A percentile compares a stretch with the other conserved stretches of the same genome.
phyloP scores from a whole-genome alignment of 1,284 basidiomycete species.

The Waitea zeae region DNA sequence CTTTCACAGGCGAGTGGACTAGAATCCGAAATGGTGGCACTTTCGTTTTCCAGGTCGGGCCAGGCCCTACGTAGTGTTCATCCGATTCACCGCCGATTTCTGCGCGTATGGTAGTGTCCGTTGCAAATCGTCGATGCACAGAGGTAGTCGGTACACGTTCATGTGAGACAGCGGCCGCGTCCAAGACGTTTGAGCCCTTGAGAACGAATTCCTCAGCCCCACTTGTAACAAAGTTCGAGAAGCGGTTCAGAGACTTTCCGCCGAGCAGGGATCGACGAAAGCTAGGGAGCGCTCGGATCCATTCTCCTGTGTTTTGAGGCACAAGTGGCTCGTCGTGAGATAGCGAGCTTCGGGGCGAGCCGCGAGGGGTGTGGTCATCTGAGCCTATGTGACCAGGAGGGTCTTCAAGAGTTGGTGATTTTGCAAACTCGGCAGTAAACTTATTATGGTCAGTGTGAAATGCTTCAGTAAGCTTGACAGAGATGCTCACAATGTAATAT shows the following conservation, averaged over 20 bases:
- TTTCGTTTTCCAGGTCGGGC: conserved; percentile 57
- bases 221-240: conserved; percentile 71
- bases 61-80: conserved; percentile 55
- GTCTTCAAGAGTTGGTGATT: conserved; percentile 25
- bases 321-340: conserved; percentile 25
- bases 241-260: conserved; percentile 63
- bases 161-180: background rate
- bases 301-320: conserved; percentile 64
- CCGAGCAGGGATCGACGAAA: conserved; percentile 56
- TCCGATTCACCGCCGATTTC: conserved; percentile 28
- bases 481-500: conserved; percentile 50
- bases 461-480: conserved; percentile 2
- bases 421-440: conserved; percentile 45
- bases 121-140: background rate
- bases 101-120: background rate
- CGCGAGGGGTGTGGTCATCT: too few relatives aligned
- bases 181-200: conserved; percentile 11
- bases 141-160: background rate
- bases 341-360: conserved; percentile 23
- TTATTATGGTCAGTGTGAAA: conserved; percentile 12
- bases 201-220: conserved; percentile 72
- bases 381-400: too few relatives aligned
- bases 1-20: conserved; percentile 66
- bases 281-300: conserved; percentile 32
- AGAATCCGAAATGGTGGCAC: conserved; percentile 54